Conservation (phyloP, 768 basidiomycete species). For the Trametes villosa region DNA sequence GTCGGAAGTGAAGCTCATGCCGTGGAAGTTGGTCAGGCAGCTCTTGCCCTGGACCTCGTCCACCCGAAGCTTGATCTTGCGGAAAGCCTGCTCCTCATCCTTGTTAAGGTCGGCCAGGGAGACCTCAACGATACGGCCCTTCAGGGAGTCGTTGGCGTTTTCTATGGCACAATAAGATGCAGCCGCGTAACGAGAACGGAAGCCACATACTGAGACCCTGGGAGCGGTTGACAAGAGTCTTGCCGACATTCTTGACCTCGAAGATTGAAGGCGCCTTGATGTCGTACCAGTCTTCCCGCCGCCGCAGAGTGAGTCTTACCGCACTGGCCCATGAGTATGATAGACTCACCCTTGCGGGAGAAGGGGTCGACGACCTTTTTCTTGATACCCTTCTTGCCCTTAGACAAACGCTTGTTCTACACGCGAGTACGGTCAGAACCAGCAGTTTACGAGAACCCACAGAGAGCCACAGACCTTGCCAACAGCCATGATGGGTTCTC, state of each 20-base stretch:
- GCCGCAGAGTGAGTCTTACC: neutral
- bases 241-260: conserved; percentile 95
- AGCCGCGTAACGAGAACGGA: conserved; percentile 1
- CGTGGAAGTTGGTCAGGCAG: conserved; percentile 99
- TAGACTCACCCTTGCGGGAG: conserved; percentile 88
- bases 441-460: neutral
- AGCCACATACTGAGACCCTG: conserved; percentile 91
- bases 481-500: conserved; percentile 73
- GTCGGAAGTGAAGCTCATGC: conserved; percentile 99
- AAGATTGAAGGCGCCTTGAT: conserved; percentile 98
- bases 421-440: conserved; percentile 10
- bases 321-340: neutral
- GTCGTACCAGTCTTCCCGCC: conserved; percentile 90
- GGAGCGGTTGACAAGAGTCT: conserved; percentile 98
- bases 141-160: conserved; percentile 98
- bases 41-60: conserved; percentile 98
- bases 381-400: conserved; percentile 99
- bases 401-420: conserved; percentile 97
- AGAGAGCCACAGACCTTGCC: conserved; percentile 65
- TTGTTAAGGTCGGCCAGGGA: conserved; percentile 98
- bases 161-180: conserved; percentile 51
- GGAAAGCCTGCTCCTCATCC: conserved; percentile 99
- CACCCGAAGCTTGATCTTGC: conserved; percentile 98
- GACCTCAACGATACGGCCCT: conserved; percentile 94
- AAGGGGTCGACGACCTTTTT: conserved; percentile 99